Evolutionary conservation across 1,284 basidiomycete genomes (phyloP), one percentile per base, ranked within the genome.

Genomic region (Ceratobasidium theobromae): DNA sequence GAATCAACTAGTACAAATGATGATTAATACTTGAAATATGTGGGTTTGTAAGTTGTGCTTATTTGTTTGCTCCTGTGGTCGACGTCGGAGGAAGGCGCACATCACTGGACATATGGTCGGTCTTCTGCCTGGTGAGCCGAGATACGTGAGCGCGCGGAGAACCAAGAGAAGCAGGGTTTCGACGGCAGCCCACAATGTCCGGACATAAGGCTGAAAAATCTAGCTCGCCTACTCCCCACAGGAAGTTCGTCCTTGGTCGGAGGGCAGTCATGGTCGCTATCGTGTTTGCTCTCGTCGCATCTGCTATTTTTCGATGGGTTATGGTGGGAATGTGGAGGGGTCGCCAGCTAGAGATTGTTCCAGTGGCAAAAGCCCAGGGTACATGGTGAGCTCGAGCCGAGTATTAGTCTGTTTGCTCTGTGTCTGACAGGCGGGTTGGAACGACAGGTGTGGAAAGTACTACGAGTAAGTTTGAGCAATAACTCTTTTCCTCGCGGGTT

Each of bases 391-490:
- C 21, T 43, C 2, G 2, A 3, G 41, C 30, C 12, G n/a, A n/a
- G n/a, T n/a, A n/a, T n/a, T 18, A 18, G 21, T 9, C 33, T 8
- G 35, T 38, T 16, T 49, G 28, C 14, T 21, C 16, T 25, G 6
- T 5, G 18, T 62, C 35, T 49, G 27, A 49, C 9, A 33, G 32
- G 48, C 4, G 25, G 48, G n/a, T 18, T 23, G 9, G 43, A 45
- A 16, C 2, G 27, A 52, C 33, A 64, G 60, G 60, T 64, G 60
- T 41, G 60, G 60, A 41, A 64, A 64, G 35, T 53, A 64, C 35
- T 64, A 64, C 60, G 35, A 52, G 60, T 64, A n/a, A 32, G 60
- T 43, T 2, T 25, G 25, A 33, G 3, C 5, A 14, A 12, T 52
- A 33, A 5, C 4, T 6, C 43, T 45, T 45, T 21, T 21, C 9